Base-by-base conservation (phyloP, 257 asterid genomes). In the Nicotiana otophora region DNA sequence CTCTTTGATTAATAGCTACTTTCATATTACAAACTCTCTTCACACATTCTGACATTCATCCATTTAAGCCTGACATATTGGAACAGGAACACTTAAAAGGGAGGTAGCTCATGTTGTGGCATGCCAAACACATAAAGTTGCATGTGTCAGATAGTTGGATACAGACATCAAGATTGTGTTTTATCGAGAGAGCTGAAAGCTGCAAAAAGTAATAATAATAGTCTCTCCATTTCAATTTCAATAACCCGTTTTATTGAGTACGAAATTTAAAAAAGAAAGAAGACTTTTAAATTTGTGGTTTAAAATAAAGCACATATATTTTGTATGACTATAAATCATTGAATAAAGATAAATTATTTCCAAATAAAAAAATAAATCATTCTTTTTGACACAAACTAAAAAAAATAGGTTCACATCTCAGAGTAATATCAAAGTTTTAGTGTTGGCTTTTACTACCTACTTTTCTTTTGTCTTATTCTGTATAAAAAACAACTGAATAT, bases 131-230 rank as follows among this genome's bases (percentile, higher is more conserved):
- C 39, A 76, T 80, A 67, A 42, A 46, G 84, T 65, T 79, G 12
- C 48, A 39, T 20, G 51, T 15, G 80, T 68, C 84, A 86, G 79
- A 77, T 75, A 62, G 75, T 36, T 58, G 54, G 81, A 60, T 81
- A 84, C 77, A 82, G 76, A 81, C 39, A 46, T 62, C 80, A 85
- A 84, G 67, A 81, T 77, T 81, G 85, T 78, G 81, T 39, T 60
- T 63, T 77, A 69, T 70, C 66, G 78, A 69, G 65, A 70, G 0
- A 46, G 67, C 16, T 42, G 34, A 80, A 80, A 80, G 83, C 83
- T 80, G 83, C 83, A 80, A 10, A 80, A 65, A 72, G 72, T 34
- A 23, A 70, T 36, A 31, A 26, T 67, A 14, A 31, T 28, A 23
- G 26, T 23, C 26, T 23, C 26, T 23, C 26, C 26, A 23, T 23